A percentile compares a stretch with the other conserved stretches of the same genome.
Conservation (phyloP, 129 eudicot species). For the Tagetes erecta region DNA sequence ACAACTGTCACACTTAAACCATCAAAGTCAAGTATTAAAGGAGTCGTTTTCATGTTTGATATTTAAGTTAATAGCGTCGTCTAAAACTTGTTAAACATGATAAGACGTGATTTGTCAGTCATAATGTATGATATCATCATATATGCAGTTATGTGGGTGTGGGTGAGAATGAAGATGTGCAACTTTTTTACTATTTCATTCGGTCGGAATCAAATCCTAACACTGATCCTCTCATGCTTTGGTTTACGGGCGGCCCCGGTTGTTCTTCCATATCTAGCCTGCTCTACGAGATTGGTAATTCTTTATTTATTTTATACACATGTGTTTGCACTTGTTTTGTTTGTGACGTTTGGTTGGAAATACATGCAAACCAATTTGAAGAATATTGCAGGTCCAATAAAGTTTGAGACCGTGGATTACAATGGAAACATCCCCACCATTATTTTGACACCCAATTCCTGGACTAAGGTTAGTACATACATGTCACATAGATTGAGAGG, state of each 20-base stretch:
- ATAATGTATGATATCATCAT: no score
- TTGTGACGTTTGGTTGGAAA: neutral
- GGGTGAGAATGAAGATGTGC: no score
- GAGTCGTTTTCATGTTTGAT: no score
- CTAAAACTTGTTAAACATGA: no score
- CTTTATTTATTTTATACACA: neutral
- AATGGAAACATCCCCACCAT: slow-evolving; percentile 49
- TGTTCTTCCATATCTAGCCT: slow-evolving; percentile 30
- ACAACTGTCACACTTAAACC: no score
- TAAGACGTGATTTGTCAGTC: no score
- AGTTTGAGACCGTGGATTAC: slow-evolving; percentile 30
- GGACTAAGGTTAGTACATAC: neutral
- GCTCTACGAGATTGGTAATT: neutral
- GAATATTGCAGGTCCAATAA: slow-evolving; percentile 36
- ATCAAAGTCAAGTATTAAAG: no score
- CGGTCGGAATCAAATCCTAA: no score
- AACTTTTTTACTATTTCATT: no score
- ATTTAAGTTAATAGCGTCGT: no score
- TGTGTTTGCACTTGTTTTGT: neutral
- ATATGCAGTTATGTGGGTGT: no score
- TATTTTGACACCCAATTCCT: neutral
- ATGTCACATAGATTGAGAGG: no score
- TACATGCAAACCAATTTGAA: neutral
- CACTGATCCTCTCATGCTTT: neutral
- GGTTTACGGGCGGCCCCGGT: slow-evolving; percentile 34